phyloP scores from a whole-genome alignment of 805 yeast genomes.

The Naumovozyma castellii region DNA sequence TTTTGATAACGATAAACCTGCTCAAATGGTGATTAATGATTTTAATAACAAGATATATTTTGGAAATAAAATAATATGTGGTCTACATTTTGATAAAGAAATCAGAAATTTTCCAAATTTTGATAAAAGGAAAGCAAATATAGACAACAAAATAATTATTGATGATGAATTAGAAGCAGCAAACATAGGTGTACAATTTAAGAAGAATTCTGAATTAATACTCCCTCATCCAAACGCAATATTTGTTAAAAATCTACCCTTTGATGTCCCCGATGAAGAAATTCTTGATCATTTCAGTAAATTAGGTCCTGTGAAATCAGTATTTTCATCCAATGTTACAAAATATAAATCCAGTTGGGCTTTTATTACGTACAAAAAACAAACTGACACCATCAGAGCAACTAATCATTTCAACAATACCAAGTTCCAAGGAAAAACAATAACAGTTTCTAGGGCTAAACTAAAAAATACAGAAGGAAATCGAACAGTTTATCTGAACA shows the following conservation, averaged over 20 bases:
- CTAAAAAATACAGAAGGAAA: constrained; percentile 3
- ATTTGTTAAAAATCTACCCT: constrained; percentile 29
- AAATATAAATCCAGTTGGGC: constrained; percentile 29
- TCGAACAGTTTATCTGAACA: constrained; percentile 15
- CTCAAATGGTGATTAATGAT: constrained; percentile 29
- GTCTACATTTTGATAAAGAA: constrained; percentile 34
- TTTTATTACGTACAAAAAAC: constrained; percentile 35
- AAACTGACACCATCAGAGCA: constrained; percentile 30
- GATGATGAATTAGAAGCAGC: constrained; percentile 7
- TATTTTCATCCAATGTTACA: constrained; percentile 24
- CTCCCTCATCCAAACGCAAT: constrained; percentile 27
- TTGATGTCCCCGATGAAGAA: constrained; percentile 23
- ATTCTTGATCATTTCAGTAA: constrained; percentile 24
- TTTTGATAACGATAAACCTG: constrained; percentile 31
- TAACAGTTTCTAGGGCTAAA: constrained; percentile 21
- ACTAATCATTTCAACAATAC: constrained; percentile 28
- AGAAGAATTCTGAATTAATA: constrained; percentile 2
- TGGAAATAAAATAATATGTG: constrained; percentile 31
- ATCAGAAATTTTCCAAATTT: constrained; percentile 28
- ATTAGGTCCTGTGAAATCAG: constrained; percentile 30
- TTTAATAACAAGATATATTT: constrained; percentile 26
- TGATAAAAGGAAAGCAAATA: constrained; percentile 18
- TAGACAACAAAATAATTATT: constrained; percentile 22
- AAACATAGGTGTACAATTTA: constrained; percentile 2
- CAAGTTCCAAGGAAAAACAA: constrained; percentile 20